Percentiles rank a stretch among this genome's conserved stretches.
These are phyloP conservation scores for Phytophthora sansomeana DNA, from an alignment of 352 stramenopile species.

Conservation along the genomic window DNA sequence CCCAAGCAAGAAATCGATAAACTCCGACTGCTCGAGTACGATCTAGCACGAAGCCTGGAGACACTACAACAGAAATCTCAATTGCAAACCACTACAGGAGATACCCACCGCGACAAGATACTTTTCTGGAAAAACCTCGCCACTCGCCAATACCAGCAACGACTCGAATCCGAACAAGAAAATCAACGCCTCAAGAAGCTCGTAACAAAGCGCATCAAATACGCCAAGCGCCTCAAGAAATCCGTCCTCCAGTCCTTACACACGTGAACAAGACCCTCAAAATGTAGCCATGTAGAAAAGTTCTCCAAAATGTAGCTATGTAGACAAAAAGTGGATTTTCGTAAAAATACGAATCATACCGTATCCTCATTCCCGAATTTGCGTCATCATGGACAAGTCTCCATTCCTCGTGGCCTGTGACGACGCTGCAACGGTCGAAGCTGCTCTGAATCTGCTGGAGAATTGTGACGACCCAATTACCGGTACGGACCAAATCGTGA, in stretches of 20 bases:
- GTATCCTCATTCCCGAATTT: constrained; percentile 5
- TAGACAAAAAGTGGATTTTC: neutral
- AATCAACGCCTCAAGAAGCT: constrained; percentile 11
- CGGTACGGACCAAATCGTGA: neutral
- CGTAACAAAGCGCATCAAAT: constrained; percentile 1
- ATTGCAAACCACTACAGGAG: neutral
- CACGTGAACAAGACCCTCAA: neutral
- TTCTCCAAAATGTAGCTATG: too few species aligned
- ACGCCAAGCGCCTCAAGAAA: constrained; percentile 12
- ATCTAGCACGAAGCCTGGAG: constrained; percentile 7
- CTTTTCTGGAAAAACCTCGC: constrained; percentile 8
- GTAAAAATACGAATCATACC: neutral
- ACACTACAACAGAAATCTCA: constrained; percentile 2
- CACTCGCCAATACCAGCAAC: constrained; percentile 15
- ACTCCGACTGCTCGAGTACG: constrained; percentile 12
- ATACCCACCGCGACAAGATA: too few species aligned
- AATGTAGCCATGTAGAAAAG: neutral
- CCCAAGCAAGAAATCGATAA: constrained; percentile 23
- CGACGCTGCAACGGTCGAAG: constrained; percentile 26
- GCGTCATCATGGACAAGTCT: constrained; percentile 10
- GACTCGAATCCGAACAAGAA: constrained; percentile 9
- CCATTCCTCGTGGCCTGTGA: constrained; percentile 26
- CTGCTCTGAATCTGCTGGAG: constrained; percentile 25
- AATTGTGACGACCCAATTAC: constrained; percentile 13
- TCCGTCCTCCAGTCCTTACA: neutral